phyloP scores from a whole-genome alignment of 164 flowering plant species.

The Liriodendron chinense region DNA sequence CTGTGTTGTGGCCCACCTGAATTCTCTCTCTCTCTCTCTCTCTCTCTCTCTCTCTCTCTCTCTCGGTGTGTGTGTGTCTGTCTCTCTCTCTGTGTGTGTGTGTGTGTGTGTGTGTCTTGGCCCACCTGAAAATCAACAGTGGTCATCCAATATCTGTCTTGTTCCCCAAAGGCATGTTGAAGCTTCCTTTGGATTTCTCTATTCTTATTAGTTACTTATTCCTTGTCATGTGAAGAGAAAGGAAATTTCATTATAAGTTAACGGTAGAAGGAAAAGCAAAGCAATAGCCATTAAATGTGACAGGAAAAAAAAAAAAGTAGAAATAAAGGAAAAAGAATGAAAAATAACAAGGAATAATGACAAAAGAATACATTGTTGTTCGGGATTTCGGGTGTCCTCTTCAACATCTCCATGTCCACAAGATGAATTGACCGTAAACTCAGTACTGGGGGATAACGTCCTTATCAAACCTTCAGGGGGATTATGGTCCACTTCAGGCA shows the following conservation, averaged over 20 bases:
- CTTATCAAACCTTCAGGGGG: conserved; percentile 8
- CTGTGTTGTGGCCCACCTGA: too few species aligned
- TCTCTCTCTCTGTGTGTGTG: too few species aligned
- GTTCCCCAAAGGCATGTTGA: too few species aligned
- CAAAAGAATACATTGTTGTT: not conserved
- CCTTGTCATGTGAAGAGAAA: not conserved
- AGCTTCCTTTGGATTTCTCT: too few species aligned
- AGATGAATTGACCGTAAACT: not conserved
- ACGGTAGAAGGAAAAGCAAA: not conserved
- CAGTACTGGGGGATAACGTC: not conserved
- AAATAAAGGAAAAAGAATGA: not conserved
- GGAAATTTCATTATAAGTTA: not conserved
- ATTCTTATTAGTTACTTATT: too few species aligned
- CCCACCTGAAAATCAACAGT: too few species aligned
- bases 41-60: too few species aligned
- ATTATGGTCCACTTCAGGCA: conserved; percentile 6
- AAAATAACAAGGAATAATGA: not conserved
- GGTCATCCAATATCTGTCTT: too few species aligned
- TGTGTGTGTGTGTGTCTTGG: too few species aligned
- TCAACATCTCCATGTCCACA: not conserved
- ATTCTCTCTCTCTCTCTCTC: too few species aligned
- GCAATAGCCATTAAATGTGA: not conserved
- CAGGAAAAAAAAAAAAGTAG: not conserved
- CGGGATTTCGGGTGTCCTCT: conserved; percentile 21
- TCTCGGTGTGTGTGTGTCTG: too few species aligned